Conservation (phyloP, 2,329 filamentous ascomycete species). For the Calonectria fujianensis region DNA sequence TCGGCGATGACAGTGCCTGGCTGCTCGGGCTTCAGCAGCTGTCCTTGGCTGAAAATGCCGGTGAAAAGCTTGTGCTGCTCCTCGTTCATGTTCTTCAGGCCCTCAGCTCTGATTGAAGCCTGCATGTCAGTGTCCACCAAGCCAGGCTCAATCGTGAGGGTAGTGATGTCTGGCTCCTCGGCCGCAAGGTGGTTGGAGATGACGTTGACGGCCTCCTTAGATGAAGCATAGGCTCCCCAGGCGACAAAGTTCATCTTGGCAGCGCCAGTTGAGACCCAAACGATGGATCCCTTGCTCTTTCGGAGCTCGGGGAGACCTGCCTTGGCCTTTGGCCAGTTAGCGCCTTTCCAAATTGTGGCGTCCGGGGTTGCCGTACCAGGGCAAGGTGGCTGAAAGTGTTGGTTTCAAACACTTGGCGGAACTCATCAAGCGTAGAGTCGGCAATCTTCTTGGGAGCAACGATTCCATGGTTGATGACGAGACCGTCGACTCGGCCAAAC, state of each 20-base stretch:
- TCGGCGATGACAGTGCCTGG: slow-evolving; percentile 5
- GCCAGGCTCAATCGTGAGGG: not conserved
- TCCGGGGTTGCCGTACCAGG: not conserved
- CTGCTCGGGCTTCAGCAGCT: not conserved
- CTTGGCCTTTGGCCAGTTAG: not conserved
- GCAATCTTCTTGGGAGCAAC: not conserved
- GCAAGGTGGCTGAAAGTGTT: slow-evolving; percentile 5
- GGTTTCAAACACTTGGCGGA: not conserved
- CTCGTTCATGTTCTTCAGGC: not conserved
- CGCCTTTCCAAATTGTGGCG: not conserved
- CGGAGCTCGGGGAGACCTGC: not conserved
- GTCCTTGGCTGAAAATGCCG: not conserved
- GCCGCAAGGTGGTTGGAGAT: not conserved
- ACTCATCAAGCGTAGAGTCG: not conserved
- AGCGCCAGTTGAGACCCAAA: slow-evolving; percentile 1
- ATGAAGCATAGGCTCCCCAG: slow-evolving; percentile 2
- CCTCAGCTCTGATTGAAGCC: not conserved
- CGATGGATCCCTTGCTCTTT: slow-evolving; percentile 12
- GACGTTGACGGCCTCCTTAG: not conserved
- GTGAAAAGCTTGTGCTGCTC: not conserved
- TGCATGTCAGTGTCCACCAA: slow-evolving; percentile 6
- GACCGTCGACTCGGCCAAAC: slow-evolving; percentile 3
- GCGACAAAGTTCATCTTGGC: not conserved
- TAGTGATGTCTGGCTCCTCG: slow-evolving; percentile 3
- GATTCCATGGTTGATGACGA: slow-evolving; percentile 8